Conservation (phyloP, 2,329 filamentous ascomycete genomes). For the Colletotrichum eremochloae region DNA sequence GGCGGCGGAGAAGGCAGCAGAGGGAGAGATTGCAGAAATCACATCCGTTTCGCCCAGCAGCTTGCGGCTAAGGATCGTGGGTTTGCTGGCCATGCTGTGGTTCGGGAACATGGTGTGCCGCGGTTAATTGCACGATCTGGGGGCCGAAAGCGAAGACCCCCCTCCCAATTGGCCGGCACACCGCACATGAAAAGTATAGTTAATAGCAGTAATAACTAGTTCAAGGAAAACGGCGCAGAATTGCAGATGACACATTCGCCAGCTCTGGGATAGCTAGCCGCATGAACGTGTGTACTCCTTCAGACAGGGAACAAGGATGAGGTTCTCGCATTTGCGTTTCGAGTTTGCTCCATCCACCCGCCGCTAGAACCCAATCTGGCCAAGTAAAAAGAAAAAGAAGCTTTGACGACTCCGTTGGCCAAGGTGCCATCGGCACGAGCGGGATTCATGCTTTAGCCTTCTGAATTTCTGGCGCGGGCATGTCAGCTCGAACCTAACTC, state of each 20-base stretch:
- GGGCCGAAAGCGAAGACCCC: not conserved
- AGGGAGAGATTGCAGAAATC: not conserved
- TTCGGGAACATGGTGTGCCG: conserved; percentile 40
- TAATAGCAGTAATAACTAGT: conserved; percentile 29
- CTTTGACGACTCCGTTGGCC: conserved; percentile 10
- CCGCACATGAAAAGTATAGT: conserved; percentile 6
- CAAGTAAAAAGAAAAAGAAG: conserved; percentile 35
- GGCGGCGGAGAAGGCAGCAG: conserved; percentile 13
- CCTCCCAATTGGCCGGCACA: not conserved
- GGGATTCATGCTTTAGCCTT: conserved; percentile 5
- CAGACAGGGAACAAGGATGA: conserved; percentile 31
- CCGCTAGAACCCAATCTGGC: conserved; percentile 10
- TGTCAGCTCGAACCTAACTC: conserved; percentile 31
- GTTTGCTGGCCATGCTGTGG: conserved; percentile 36
- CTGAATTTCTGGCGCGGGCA: conserved; percentile 10
- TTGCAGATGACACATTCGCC: conserved; percentile 15
- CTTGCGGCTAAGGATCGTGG: conserved; percentile 24
- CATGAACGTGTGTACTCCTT: conserved; percentile 10
- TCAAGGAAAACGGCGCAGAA: conserved; percentile 7
- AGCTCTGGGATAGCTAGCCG: not conserved
- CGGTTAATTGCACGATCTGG: conserved; percentile 17
- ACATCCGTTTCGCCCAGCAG: conserved; percentile 7
- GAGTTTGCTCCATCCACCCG: conserved; percentile 28
- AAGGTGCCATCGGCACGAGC: conserved; percentile 11
- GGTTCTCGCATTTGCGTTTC: conserved; percentile 19